These are phyloP conservation scores for Phellopilus nigrolimitatus DNA, from an alignment of 1,284 basidiomycete species.

Conservation along the genomic window DNA sequence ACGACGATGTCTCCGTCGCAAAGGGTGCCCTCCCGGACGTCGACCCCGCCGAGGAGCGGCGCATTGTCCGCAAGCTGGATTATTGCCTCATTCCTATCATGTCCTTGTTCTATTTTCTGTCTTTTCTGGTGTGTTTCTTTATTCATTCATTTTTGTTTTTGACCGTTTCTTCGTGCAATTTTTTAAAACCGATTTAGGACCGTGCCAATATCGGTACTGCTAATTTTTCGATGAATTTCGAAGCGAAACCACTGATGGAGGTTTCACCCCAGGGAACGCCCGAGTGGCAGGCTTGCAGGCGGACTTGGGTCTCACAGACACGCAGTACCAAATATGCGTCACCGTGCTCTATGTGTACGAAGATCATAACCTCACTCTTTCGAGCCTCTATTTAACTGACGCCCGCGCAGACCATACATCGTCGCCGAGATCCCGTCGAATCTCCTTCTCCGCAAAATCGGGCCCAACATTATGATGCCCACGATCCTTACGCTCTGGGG, in stretches of 20 bases:
- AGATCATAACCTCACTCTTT: conserved; percentile 8
- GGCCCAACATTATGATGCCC: conserved; percentile 53
- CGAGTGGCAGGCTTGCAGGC: conserved; percentile 53
- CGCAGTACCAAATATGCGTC: conserved; percentile 48
- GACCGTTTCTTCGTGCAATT: background rate
- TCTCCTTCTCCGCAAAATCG: conserved; percentile 48
- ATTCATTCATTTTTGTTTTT: background rate
- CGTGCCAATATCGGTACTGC: conserved; percentile 41
- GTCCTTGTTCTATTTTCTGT: conserved; percentile 45
- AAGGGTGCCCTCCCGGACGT: background rate
- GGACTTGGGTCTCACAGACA: conserved; percentile 46
- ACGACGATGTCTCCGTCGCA: background rate
- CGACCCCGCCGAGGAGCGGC: conserved; percentile 19
- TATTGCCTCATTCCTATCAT: conserved; percentile 43
- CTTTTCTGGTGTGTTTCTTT: conserved; percentile 40
- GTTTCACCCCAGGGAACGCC: conserved; percentile 38
- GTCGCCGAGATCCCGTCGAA: conserved; percentile 56
- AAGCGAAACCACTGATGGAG: background rate
- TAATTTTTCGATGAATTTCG: background rate
- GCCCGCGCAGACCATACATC: conserved; percentile 48
- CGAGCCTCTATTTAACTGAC: conserved; percentile 12
- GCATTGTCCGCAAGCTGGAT: conserved; percentile 37
- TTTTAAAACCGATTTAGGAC: conserved; percentile 19
- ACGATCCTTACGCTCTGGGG: conserved; percentile 56
- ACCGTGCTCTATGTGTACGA: conserved; percentile 49